These are phyloP conservation scores for Ceratobasidium sp. DNA, from an alignment of 1,284 basidiomycete species.

Conservation along the genomic window DNA sequence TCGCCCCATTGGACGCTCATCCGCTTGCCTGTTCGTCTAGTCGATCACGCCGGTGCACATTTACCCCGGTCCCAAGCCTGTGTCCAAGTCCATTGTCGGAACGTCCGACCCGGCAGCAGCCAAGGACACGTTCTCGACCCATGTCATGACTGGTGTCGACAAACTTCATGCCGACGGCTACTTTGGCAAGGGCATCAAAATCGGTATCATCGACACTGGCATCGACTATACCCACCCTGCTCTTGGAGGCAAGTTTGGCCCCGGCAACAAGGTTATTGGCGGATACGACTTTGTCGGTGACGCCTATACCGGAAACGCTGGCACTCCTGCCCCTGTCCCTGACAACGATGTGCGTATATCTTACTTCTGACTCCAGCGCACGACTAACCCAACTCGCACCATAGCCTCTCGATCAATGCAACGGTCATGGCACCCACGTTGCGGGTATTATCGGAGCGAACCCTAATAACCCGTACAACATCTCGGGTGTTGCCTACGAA, in stretches of 20 bases:
- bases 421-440: constrained; percentile 50
- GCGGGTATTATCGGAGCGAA: constrained; percentile 52
- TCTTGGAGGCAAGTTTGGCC: constrained; percentile 55
- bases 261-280: constrained; percentile 50
- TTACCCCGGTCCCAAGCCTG: constrained; percentile 8
- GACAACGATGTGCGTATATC: constrained; percentile 18
- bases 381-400: neutral
- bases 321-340: constrained; percentile 11
- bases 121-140: constrained; percentile 40
- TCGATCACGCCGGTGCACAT: constrained; percentile 21
- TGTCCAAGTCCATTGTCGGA: neutral
- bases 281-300: constrained; percentile 56
- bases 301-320: neutral
- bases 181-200: constrained; percentile 55
- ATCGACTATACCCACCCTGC: constrained; percentile 56
- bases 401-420: constrained; percentile 49
- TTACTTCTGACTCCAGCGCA: neutral
- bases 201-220: constrained; percentile 56
- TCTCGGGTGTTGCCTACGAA: constrained; percentile 37
- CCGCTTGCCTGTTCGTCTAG: neutral
- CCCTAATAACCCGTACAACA: constrained; percentile 47
- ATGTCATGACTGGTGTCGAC: constrained; percentile 48
- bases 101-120: constrained; percentile 28
- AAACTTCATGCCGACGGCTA: constrained; percentile 54
- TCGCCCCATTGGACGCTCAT: neutral